phyloP scores from a whole-genome alignment of 140 eudicot genomes.

The Senecio squalidus region DNA sequence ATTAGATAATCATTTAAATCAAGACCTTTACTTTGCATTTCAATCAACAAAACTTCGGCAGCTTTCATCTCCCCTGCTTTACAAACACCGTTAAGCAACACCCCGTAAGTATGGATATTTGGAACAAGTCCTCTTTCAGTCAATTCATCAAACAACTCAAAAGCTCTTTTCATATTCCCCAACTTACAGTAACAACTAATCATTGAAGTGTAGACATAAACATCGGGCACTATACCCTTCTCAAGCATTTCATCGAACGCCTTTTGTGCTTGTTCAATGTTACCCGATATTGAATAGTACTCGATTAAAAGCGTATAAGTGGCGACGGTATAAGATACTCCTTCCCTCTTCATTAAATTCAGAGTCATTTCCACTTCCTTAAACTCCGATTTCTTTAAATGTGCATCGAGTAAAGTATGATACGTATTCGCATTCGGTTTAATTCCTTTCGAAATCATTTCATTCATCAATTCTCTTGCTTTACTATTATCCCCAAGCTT shows the following conservation, averaged over 20 bases:
- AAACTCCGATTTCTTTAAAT: conserved; percentile 42
- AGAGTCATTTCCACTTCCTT: conserved; percentile 35
- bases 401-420: conserved; percentile 52
- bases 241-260: conserved; percentile 53
- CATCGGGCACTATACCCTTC: conserved; percentile 48
- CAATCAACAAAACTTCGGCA: conserved; percentile 50
- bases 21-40: conserved; percentile 70
- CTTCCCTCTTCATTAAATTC: conserved; percentile 49
- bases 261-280: conserved; percentile 47
- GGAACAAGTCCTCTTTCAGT: conserved; percentile 53
- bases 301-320: conserved; percentile 61
- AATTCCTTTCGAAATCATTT: conserved; percentile 35
- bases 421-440: conserved; percentile 65
- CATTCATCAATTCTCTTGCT: conserved; percentile 54
- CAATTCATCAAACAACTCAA: conserved; percentile 60
- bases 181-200: conserved; percentile 46
- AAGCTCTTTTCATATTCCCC: conserved; percentile 57
- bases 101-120: conserved; percentile 56
- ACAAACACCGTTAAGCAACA: conserved; percentile 63
- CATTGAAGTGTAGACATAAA: conserved; percentile 46
- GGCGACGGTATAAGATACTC: conserved; percentile 40
- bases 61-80: conserved; percentile 74
- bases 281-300: conserved; percentile 25
- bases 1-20: conserved; percentile 51
- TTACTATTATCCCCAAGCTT: conserved; percentile 40